These are phyloP conservation scores for Naumovozyma dairenensis DNA, from an alignment of 805 yeast genomes.

Conservation along the genomic window DNA sequence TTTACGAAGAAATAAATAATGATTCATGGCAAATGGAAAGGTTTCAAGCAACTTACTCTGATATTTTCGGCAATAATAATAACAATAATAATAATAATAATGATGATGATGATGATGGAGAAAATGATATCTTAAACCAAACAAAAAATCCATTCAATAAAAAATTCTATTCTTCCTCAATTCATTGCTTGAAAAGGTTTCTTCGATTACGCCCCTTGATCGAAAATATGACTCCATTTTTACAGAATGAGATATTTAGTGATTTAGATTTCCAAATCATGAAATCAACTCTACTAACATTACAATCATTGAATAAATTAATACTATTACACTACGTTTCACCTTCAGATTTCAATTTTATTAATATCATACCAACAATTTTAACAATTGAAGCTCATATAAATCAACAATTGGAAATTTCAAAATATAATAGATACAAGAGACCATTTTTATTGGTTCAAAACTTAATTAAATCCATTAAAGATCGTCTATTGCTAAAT, in stretches of 20 bases:
- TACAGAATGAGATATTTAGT: slow-evolving; percentile 9
- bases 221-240: slow-evolving; percentile 4
- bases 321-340: slow-evolving; percentile 5
- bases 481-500: not conserved
- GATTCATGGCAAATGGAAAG: slow-evolving; percentile 1
- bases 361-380: slow-evolving; percentile 2
- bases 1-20: slow-evolving; percentile 6
- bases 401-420: not conserved
- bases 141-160: slow-evolving; percentile 4
- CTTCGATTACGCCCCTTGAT: slow-evolving; percentile 3
- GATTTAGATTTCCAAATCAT: slow-evolving; percentile 6
- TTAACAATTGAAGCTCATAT: slow-evolving; percentile 5
- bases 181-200: slow-evolving; percentile 4
- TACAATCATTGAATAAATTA: slow-evolving; percentile 1
- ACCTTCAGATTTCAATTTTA: slow-evolving; percentile 4
- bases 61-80: not conserved
- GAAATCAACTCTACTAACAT: not conserved
- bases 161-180: slow-evolving; percentile 4
- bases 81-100: too few species aligned
- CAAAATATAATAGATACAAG: slow-evolving; percentile 1
- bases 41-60: slow-evolving; percentile 1
- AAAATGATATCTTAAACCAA: not conserved
- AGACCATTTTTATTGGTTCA: slow-evolving; percentile 3
- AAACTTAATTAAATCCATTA: not conserved
- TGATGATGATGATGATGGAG: not conserved